A percentile compares a stretch with the other conserved stretches of the same genome.
Conservation (phyloP, 2,329 filamentous ascomycete species). For the Xylaria polymorpha region DNA sequence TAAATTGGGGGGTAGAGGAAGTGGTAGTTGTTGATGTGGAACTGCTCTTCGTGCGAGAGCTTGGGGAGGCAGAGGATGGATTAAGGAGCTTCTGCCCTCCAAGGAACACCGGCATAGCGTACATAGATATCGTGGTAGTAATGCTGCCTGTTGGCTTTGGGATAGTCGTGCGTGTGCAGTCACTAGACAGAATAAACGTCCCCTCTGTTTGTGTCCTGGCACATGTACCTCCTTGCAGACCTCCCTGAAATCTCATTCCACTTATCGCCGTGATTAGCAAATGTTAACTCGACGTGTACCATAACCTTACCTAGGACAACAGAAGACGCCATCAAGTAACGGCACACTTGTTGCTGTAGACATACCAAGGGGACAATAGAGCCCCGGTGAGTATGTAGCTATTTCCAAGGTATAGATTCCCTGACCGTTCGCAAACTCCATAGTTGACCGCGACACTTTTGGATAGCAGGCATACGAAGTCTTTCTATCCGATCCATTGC, state of each 20-base stretch:
- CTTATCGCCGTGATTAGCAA: not conserved
- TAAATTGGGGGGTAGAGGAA: not conserved
- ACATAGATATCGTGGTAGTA: conserved; percentile 14
- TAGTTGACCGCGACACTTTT: not conserved
- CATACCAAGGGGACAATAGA: conserved; percentile 22
- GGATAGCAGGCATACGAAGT: conserved; percentile 23
- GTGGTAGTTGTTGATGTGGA: not conserved
- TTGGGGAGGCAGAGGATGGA: not conserved
- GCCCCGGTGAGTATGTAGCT: conserved; percentile 16
- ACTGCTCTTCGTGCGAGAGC: not conserved
- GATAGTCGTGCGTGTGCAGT: conserved; percentile 16
- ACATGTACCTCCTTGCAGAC: not conserved
- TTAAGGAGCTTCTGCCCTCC: conserved; percentile 10
- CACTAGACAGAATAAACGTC: conserved; percentile 2
- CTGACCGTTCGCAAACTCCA: conserved; percentile 10
- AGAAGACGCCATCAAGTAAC: conserved; percentile 14
- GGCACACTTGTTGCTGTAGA: conserved; percentile 13
- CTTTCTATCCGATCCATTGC: not conserved
- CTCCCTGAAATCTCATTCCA: conserved; percentile 12
- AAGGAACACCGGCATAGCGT: conserved; percentile 13
- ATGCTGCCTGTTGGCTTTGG: not conserved
- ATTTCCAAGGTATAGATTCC: conserved; percentile 1
- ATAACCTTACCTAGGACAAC: conserved; percentile 18
- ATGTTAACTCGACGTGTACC: too few species aligned
- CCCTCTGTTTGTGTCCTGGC: conserved; percentile 17